Conservation (phyloP, 768 basidiomycete genomes). For the Multifurca ochricompacta region DNA sequence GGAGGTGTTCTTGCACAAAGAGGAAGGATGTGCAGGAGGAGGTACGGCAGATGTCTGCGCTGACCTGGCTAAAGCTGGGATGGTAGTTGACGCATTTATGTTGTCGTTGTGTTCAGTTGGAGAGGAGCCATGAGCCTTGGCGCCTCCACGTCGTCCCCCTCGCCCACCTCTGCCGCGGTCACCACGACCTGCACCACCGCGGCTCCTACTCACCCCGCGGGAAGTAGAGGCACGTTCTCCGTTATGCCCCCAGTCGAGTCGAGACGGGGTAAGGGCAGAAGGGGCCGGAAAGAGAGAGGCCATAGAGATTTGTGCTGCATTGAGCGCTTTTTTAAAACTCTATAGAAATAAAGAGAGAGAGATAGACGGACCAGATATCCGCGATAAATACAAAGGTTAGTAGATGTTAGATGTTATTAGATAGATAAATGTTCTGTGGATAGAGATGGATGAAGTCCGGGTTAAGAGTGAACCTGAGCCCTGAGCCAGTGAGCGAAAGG, state of each 20-base stretch:
- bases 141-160: conserved; percentile 27
- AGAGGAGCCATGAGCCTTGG: conserved; percentile 27
- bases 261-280: conserved; percentile 28
- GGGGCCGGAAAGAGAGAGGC: conserved; percentile 32
- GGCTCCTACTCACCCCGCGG: conserved; percentile 34
- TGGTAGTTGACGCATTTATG: not conserved
- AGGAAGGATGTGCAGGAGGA: not conserved
- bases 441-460: conserved; percentile 3
- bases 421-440: not conserved
- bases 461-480: not conserved
- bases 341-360: not conserved
- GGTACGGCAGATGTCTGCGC: not conserved
- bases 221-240: conserved; percentile 44
- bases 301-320: conserved; percentile 28
- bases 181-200: conserved; percentile 9
- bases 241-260: conserved; percentile 38
- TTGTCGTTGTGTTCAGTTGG: conserved; percentile 19
- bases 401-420: not conserved
- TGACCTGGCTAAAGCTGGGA: not conserved
- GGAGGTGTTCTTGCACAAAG: conserved; percentile 2
- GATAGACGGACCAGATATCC: not conserved
- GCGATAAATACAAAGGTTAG: not conserved
- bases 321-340: not conserved
- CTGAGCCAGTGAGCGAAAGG: too few species aligned
- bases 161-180: conserved; percentile 26